Evolutionary conservation across 768 basidiomycete genomes (phyloP), one percentile per base, ranked within the genome.

Genomic region (Calocera viscosa): DNA sequence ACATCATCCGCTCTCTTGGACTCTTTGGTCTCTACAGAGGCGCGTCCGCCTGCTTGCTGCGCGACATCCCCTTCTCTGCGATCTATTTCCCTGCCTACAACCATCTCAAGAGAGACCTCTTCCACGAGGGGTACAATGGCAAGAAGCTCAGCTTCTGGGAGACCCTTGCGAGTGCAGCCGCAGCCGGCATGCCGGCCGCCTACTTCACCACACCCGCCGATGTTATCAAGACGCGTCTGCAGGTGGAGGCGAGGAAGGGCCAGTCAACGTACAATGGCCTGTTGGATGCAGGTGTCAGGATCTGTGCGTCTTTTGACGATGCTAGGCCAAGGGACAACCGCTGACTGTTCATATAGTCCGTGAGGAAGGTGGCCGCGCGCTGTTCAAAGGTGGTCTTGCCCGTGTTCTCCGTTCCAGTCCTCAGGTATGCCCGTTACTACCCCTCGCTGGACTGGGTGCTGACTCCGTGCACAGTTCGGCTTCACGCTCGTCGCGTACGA

Each of bases 51-150:
- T 99, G 96, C 77, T 78, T 97, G 71, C 83, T 94, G 35, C 90
- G 94, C 63, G 95, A 97, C 75, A 93, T 98, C 65, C 96, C 96
- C 1, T 99, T 98, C 78, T 97, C 94, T 34, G 94, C 92, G 39
- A 88, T 94, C 70, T 92, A 91, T 76, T 91, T 92, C 80, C 84
- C 90, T 16, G 83, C 91, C 63, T 94, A 96, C 76, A 85, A 85
- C 53, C 93, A 94, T 74, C 77, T 92, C 73, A 91, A 96, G 82
- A 89, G 86, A 75, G 95, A 99, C 76, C 70, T 98, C 28, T 99
- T 98, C 82, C 83, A 89, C 65, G 96, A 99, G 74, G 96, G 96
- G 5, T 88, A 91, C 77, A 90, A 96, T 71, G 94, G 93, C 67
- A 98, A 98, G 77, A 85, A 88, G 70, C 80, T 99, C 39, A 86